Base-by-base conservation (phyloP, 345 rosid species). In the Jatropha curcas region DNA sequence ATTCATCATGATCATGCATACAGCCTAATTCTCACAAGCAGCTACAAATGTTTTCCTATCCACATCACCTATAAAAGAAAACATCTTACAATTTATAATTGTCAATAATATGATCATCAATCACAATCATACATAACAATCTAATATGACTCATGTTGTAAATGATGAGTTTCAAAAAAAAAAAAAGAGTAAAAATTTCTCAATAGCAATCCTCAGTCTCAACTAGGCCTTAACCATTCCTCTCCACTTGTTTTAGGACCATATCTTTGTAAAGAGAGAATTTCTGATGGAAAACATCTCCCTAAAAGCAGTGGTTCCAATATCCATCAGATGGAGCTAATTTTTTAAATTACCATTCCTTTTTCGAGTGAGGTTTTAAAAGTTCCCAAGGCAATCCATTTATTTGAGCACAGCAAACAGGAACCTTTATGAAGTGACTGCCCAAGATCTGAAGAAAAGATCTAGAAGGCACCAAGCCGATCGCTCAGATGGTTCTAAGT, bases 1-100 rank as follows among this genome's bases (percentile, higher is more conserved):
- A 55, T 20, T 43, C 24, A 73, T 77, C 33, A 75, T 71, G 60
- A 68, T 41, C 43, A 35, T 25, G 50, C 74, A 17, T 35, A 20
- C 20, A 24, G 4, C 27, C 22, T 7, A 31, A 67, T 11, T n/a
- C 33, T 50, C 39, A 7, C 28, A 52, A 14, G 41, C 25, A 46
- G 25, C 43, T 14, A 16, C 19, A 17, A 5, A 0, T 19, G 22
- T 41, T 24, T 35, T 31, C 39, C n/a, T 45, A 33, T 34, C 55
- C 56, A 31, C 55, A 31, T 17, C 9, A 12, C 22, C 37, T 11
- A 10, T 16, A 61, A 72, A 16, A 24, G 34, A 59, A 50, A 35
- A n/a, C 34, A 22, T 25, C 17, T 16, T 24, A 48, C 25, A 5
- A 19, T 9, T 14, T 6, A 52, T 10, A 13, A n/a, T 33, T 5